Percentiles rank a stretch among this genome's conserved stretches.
These are phyloP conservation scores for Fusarium annulatum DNA, from an alignment of 2,329 filamentous ascomycete genomes.

Conservation along the genomic window DNA sequence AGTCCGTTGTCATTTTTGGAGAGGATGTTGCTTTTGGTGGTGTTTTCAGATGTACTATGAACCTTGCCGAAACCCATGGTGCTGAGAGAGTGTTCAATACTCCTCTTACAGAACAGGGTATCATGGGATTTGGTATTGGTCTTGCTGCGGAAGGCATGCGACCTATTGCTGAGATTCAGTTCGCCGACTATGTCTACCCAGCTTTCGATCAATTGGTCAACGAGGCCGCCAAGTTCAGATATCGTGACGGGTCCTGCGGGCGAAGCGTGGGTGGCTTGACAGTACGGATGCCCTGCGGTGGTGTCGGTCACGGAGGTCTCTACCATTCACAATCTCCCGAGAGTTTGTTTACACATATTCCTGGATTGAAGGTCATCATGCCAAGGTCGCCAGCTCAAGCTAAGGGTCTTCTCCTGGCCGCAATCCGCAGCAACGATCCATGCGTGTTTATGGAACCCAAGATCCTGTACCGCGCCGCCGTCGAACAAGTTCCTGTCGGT, in stretches of 20 bases:
- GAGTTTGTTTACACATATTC: conserved; percentile 87
- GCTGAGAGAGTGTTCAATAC: conserved; percentile 95
- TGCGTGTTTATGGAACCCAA: conserved; percentile 96
- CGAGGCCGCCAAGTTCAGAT: conserved; percentile 89
- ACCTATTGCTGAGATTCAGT: conserved; percentile 94
- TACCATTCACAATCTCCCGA: conserved; percentile 93
- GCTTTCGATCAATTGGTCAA: conserved; percentile 96
- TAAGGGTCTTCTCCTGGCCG: conserved; percentile 83
- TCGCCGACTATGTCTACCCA: conserved; percentile 93
- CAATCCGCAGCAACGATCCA: conserved; percentile 84
- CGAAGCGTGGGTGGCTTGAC: conserved; percentile 80
- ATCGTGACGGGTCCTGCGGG: conserved; percentile 71
- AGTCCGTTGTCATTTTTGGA: conserved; percentile 90
- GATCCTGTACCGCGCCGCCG: conserved; percentile 88
- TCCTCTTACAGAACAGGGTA: conserved; percentile 91
- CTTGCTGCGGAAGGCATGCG: conserved; percentile 91
- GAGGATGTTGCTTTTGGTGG: conserved; percentile 98
- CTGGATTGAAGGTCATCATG: conserved; percentile 85
- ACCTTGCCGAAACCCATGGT: conserved; percentile 88
- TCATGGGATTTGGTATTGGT: conserved; percentile 93
- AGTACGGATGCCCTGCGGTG: conserved; percentile 89
- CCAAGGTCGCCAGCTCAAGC: conserved; percentile 88
- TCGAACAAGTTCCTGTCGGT: conserved; percentile 87
- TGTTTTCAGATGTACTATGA: conserved; percentile 94
- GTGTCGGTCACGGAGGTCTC: conserved; percentile 87